Base-by-base conservation (phyloP, 208 protist genomes). In the Giardia muris region DNA sequence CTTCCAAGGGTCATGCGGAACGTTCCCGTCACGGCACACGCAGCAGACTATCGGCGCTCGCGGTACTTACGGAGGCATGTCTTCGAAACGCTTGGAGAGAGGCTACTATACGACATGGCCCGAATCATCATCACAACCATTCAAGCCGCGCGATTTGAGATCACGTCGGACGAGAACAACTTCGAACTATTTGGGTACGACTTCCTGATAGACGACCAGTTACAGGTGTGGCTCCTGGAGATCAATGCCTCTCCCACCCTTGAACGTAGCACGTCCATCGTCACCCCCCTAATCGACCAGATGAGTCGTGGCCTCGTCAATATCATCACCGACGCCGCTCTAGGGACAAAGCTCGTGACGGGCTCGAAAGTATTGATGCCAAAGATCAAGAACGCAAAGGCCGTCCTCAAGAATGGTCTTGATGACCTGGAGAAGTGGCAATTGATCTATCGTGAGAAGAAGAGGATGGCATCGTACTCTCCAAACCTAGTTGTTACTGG, bases 151-250 rank as follows among this genome's bases (percentile, higher is more conserved):
- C 92, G 43, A 2, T 48, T 86, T 39, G 43, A 89, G 46, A 39
- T 67, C 43, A 89, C 10, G 3, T 76, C 57, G 30, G 86, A 4
- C 39, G 22, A 93, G 46, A 93, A 93, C 67, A 47, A 46, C 45
- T 94, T 94, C 47, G 93, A 94, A 92, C 42, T 94, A 90, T 93
- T 93, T 86, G 93, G 93, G 43, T 87, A 90, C 47, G 93, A 94
- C 93, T 93, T 94, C 1, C 87, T 94, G 87, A 47, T 94, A 46
- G 94, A 94, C 67, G 42, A n/a, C n/a, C 46, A 92, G 0, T 2
- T 67, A 46, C 30, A 48, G 30, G 89, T 92, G 0, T 94, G 94
- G 94, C 46, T 94, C 46, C 87, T 94, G 30, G 92, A 94, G 87
- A 86, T 94, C 42, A 94, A 94, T 93, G 57, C 93, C 3, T 88